Conservation (phyloP, 306 rosid species). For the Senna tora region DNA sequence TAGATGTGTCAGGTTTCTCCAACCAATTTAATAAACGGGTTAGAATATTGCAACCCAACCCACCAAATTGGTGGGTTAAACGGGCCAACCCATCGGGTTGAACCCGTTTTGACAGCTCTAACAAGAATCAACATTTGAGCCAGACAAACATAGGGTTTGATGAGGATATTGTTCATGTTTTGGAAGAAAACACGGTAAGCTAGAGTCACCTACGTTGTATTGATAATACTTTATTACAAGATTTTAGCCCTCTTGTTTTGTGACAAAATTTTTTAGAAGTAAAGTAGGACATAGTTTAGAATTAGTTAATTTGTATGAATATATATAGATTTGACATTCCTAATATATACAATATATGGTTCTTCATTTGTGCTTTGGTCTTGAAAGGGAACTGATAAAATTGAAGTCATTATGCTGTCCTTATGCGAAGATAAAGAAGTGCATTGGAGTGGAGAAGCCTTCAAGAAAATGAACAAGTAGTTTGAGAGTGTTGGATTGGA, state of each 20-base stretch:
- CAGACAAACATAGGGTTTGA: slow-evolving; percentile 44
- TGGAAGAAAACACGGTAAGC: slow-evolving; percentile 38
- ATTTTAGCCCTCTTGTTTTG: too few relatives aligned
- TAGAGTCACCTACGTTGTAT: background rate
- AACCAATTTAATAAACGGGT: too few relatives aligned
- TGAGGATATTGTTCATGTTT: slow-evolving; percentile 43
- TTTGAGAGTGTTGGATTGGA: slow-evolving; percentile 11
- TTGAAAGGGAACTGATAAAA: background rate
- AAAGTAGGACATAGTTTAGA: background rate
- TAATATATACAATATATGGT: too few relatives aligned
- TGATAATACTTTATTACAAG: background rate
- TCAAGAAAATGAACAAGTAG: background rate
- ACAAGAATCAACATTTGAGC: slow-evolving; percentile 41
- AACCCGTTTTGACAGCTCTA: too few relatives aligned
- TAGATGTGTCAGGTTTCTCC: too few relatives aligned
- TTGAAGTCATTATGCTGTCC: background rate
- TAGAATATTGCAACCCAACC: too few relatives aligned
- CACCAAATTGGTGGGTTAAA: too few relatives aligned
- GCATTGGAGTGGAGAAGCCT: background rate
- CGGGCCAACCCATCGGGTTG: too few relatives aligned
- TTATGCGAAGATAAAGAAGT: background rate
- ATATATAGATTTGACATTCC: background rate
- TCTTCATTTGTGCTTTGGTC: background rate
- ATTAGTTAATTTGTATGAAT: background rate
- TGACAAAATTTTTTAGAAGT: background rate